A percentile compares a stretch with the other conserved stretches of the same genome.
phyloP scores from a whole-genome alignment of 371 early-diverging fungal species.

The Mortierella sp. region DNA sequence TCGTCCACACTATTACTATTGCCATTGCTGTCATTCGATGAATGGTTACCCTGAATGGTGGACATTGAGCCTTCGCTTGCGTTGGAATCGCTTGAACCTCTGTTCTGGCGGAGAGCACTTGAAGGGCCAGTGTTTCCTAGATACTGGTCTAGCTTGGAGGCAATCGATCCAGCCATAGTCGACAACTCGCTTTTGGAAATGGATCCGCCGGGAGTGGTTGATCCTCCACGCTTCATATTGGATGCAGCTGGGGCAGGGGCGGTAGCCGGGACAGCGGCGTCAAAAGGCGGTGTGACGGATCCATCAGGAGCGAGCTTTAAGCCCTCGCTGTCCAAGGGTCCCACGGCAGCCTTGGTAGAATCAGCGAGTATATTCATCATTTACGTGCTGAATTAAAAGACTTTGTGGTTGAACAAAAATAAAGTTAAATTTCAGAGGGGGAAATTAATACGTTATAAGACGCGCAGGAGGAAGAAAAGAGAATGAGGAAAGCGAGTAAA shows the following conservation, averaged over 20 bases:
- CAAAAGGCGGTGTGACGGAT: slow-evolving; percentile 10
- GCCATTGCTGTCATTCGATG: slow-evolving; percentile 13
- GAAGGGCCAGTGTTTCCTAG: slow-evolving; percentile 22
- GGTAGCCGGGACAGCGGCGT: not conserved
- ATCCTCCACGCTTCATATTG: slow-evolving; percentile 23
- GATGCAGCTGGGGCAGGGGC: slow-evolving; percentile 10
- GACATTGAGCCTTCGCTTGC: slow-evolving; percentile 5
- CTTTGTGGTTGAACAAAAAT: not conserved
- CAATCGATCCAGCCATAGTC: slow-evolving; percentile 50
- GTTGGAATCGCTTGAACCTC: slow-evolving; percentile 34
- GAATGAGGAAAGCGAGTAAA: not conserved
- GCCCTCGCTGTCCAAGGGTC: slow-evolving; percentile 14
- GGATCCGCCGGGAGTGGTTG: slow-evolving; percentile 49
- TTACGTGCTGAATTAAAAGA: not conserved
- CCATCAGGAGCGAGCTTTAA: not conserved
- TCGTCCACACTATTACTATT: slow-evolving; percentile 39
- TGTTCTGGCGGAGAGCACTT: slow-evolving; percentile 18
- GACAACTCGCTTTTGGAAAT: slow-evolving; percentile 52
- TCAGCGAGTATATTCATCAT: slow-evolving; percentile 16
- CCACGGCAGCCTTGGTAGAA: slow-evolving; percentile 6
- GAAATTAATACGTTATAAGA: slow-evolving; percentile 6
- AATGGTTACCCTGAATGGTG: not conserved
- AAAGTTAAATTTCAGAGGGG: slow-evolving; percentile 3
- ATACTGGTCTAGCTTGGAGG: slow-evolving; percentile 51
- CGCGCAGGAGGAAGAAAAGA: not conserved